Base-by-base conservation (phyloP, 1,139 yeast species). In the Candida dubliniensis region DNA sequence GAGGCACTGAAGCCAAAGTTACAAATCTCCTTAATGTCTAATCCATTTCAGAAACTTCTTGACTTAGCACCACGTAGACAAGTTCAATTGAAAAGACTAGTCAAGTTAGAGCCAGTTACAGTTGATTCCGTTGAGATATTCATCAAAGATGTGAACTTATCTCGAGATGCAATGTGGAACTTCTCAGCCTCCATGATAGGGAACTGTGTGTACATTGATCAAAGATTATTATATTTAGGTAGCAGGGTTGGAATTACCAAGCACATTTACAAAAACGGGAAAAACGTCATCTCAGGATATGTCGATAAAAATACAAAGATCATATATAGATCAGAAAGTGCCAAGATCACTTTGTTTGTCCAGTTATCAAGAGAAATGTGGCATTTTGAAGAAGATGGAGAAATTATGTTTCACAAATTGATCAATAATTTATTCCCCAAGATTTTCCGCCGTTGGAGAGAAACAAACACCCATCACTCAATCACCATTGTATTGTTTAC, bases 341-440 rank as follows among this genome's bases (percentile, higher is more conserved):
- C 98, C 1, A 80, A 87, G 46, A 68, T 91, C 47, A 79, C 90
- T 10, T 87, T 91, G 40, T 72, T 95, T 49, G 82, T 95, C 42
- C 99, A 95, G 60, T 80, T 91, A 52, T 87, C 97, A 1, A 76
- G 86, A 34, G 99, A 95, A 58, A 95, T 93, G 97, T 95, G 98
- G 96, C 90, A 91, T 60, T 95, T 95, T 63, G 98, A 93, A 64
- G 97, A 91, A 58, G 87, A 86, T 54, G 99, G 99, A 0, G 98
- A 91, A 58, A 87, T 91, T 41, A 80, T 89, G 78, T 93, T 91
- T 60, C 95, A 91, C 61, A 90, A 90, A 62, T 80, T 95, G 56
- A 89, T 95, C 41, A 91, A 93, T 61, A 87, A 95, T 18, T 74
- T 93, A 46, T 81, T 95, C 47, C 99, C 99, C 0, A 87, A 84